Conservation (phyloP, 345 rosid species). For the Iberis pinnata region DNA sequence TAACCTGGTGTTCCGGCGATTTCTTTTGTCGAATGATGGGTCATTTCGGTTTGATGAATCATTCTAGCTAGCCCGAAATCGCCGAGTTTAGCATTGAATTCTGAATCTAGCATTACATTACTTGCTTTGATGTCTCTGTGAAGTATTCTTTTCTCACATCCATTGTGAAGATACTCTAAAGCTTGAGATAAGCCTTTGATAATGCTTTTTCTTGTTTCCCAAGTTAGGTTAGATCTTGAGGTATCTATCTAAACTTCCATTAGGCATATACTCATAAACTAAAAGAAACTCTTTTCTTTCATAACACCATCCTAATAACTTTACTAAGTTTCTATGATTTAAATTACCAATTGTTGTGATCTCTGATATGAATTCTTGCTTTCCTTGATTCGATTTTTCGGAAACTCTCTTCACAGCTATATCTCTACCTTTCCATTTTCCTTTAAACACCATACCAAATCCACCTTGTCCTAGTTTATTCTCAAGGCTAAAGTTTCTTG, state of each 20-base stretch:
- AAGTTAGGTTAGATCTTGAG: conserved; percentile 36
- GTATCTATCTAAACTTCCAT: conserved; percentile 60
- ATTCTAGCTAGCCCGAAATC: conserved; percentile 82
- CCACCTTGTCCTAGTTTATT: conserved; percentile 72
- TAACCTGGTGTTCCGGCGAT: conserved; percentile 72
- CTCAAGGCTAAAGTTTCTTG: conserved; percentile 40
- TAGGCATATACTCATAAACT: conserved; percentile 63
- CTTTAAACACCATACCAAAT: conserved; percentile 71
- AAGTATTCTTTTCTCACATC: conserved; percentile 54
- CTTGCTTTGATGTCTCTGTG: conserved; percentile 69
- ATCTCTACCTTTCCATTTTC: conserved; percentile 39
- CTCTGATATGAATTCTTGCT: conserved; percentile 71
- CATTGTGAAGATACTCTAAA: conserved; percentile 63
- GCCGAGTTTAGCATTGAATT: conserved; percentile 46
- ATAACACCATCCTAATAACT: conserved; percentile 75
- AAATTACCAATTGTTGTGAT: conserved; percentile 70
- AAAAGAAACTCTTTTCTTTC: conserved; percentile 48
- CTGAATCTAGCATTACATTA: conserved; percentile 69
- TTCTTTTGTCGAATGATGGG: conserved; percentile 66
- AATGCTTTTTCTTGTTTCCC: conserved; percentile 48
- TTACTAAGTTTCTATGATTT: conserved; percentile 61
- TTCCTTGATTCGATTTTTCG: conserved; percentile 57
- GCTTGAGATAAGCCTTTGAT: conserved; percentile 57
- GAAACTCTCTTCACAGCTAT: conserved; percentile 70
- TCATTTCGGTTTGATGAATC: conserved; percentile 45